Evolutionary conservation across 2,329 filamentous ascomycete genomes (phyloP).

Genomic region (Zymoseptoria brevis): DNA sequence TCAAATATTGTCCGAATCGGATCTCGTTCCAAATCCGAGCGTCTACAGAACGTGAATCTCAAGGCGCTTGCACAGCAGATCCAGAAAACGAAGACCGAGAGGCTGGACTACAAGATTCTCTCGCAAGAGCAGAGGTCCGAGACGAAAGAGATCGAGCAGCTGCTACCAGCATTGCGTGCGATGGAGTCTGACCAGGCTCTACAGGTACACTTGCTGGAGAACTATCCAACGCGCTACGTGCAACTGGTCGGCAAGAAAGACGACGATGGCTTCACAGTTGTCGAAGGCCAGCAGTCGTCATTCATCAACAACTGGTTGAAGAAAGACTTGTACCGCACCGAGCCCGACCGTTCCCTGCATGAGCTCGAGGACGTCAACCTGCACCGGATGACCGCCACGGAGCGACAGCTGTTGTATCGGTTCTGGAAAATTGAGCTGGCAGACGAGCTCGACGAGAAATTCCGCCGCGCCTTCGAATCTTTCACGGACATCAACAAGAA

Average conservation of each 20-base stretch:
- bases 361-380: neutral
- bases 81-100: slow-evolving; percentile 36
- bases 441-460: slow-evolving; percentile 6
- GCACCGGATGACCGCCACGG: neutral
- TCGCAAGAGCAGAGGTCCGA: slow-evolving; percentile 15
- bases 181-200: slow-evolving; percentile 2
- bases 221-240: slow-evolving; percentile 20
- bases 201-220: slow-evolving; percentile 8
- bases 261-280: slow-evolving; percentile 17
- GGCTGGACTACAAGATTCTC: slow-evolving; percentile 24
- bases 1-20: slow-evolving; percentile 57
- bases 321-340: neutral
- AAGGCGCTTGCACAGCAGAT: slow-evolving; percentile 28
- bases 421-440: slow-evolving; percentile 6
- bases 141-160: slow-evolving; percentile 10
- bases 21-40: slow-evolving; percentile 47
- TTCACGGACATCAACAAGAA: slow-evolving; percentile 1
- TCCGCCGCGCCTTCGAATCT: slow-evolving; percentile 7
- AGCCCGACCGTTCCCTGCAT: neutral
- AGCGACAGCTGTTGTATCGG: slow-evolving; percentile 8
- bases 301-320: slow-evolving; percentile 8
- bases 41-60: slow-evolving; percentile 46
- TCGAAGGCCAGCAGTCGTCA: neutral
- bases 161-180: slow-evolving; percentile 9
- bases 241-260: slow-evolving; percentile 7